Evolutionary conservation across 305 asterid genomes (phyloP).

Genomic region (Solanum hybrid): DNA sequence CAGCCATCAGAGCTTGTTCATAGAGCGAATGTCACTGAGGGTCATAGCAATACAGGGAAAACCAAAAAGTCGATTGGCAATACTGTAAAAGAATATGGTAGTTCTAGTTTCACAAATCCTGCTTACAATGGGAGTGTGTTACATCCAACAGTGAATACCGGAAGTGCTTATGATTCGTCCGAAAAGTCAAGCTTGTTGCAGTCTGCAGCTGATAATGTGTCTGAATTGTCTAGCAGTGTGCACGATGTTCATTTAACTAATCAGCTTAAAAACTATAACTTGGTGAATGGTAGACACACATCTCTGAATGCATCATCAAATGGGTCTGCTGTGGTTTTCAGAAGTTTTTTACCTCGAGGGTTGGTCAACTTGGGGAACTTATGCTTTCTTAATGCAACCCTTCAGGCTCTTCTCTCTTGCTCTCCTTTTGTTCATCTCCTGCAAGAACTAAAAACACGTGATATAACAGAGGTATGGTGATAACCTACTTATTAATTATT

Average conservation of each 20-base stretch:
- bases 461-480: slow-evolving; percentile 49
- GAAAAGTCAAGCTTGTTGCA: slow-evolving; percentile 16
- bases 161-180: slow-evolving; percentile 8
- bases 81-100: slow-evolving; percentile 30
- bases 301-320: slow-evolving; percentile 26
- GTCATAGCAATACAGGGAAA: slow-evolving; percentile 9
- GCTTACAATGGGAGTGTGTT: slow-evolving; percentile 12
- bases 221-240: slow-evolving; percentile 19
- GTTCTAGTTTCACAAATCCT: slow-evolving; percentile 5
- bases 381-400: slow-evolving; percentile 78
- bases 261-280: slow-evolving; percentile 22
- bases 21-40: slow-evolving; percentile 10
- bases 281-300: slow-evolving; percentile 9
- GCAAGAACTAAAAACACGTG: slow-evolving; percentile 46
- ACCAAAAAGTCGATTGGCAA: slow-evolving; percentile 10
- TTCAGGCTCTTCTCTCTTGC: slow-evolving; percentile 78
- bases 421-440: slow-evolving; percentile 60
- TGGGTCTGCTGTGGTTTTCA: slow-evolving; percentile 23
- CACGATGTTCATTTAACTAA: slow-evolving; percentile 17
- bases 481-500: background rate
- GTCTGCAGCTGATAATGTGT: slow-evolving; percentile 14
- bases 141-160: slow-evolving; percentile 10
- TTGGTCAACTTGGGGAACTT: slow-evolving; percentile 76
- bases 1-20: slow-evolving; percentile 19
- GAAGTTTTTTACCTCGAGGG: slow-evolving; percentile 62